Evolutionary conservation across 2,329 filamentous ascomycete genomes (phyloP), one percentile per base, ranked within the genome.

Genomic region (Aspergillus viridinutans): DNA sequence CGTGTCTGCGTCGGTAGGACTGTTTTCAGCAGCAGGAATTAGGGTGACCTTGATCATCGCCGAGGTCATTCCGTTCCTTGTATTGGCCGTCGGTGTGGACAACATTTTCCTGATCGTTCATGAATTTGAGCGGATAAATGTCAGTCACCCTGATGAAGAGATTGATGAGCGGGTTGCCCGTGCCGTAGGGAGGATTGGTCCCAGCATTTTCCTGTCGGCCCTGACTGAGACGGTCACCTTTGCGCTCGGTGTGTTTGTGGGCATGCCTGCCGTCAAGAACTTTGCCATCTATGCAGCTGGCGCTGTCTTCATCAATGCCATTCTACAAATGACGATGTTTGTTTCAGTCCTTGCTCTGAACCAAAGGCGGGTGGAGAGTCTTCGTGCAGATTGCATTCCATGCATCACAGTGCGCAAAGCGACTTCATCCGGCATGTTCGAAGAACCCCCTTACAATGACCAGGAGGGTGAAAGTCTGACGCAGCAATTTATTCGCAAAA

Each of bases 61-160:
- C 4, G 94, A 99, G 71, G 94, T 99, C 59, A 99, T 99, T 62
- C 94, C 94, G 0, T 99, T 99, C 74, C 87, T 99, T 62, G 93
- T 99, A 9, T 79, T 99, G 21, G 94, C 94, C 12, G 92, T 99
- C 28, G 94, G 94, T 49, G 95, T 99, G 2, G 94, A 99, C 81
- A 99, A 99, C 70, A 97, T 99, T 67, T 99, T 99, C 77, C 80
- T 99, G 55, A 96, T 99, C 58, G 94, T 99, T 0, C 94, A 99
- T 74, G 94, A 99, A 74, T 96, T 99, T 58, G 94, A 99, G 71
- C 85, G 94, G 29, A 90, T 97, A 70, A 99, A 99, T 68, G 78
- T 92, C 64, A 96, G 89, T 72, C 90, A 96, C 67, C 91, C 92
- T 0, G 92, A 97, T 68, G 89, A 92, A 61, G 83, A 89, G 72